Percentiles rank a stretch among this genome's conserved stretches.
Conservation (phyloP, 2,329 filamentous ascomycete species). For the Colletotrichum costaricense region DNA sequence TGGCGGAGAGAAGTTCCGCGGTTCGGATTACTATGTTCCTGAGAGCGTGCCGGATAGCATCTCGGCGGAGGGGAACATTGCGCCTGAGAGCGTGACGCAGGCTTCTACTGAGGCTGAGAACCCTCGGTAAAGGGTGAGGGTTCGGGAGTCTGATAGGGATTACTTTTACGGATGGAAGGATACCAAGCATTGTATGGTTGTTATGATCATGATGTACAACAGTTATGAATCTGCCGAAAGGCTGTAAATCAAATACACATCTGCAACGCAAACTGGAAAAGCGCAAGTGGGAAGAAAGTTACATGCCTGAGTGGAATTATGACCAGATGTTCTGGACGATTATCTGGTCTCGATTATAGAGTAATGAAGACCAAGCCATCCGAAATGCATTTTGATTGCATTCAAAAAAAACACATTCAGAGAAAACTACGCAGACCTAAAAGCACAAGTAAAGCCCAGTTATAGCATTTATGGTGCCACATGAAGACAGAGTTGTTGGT, state of each 20-base stretch:
- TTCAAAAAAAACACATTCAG: too few species aligned
- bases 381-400: too few species aligned
- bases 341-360: too few species aligned
- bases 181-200: constrained; percentile 12
- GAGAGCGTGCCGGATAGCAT: constrained; percentile 54
- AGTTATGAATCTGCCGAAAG: not conserved
- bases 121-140: constrained; percentile 3
- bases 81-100: constrained; percentile 54
- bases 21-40: constrained; percentile 52
- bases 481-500: not conserved
- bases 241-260: not conserved
- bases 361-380: too few species aligned
- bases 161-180: constrained; percentile 2
- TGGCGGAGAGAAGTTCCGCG: constrained; percentile 53
- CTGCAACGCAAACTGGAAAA: not conserved
- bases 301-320: too few species aligned
- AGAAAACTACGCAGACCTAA: too few species aligned
- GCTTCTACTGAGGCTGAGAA: constrained; percentile 44
- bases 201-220: constrained; percentile 24
- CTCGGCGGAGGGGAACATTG: constrained; percentile 48
- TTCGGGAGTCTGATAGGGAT: not conserved
- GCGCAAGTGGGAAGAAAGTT: not conserved
- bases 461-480: not conserved
- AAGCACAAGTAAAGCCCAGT: not conserved
- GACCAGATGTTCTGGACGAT: too few species aligned